Conservation (phyloP, 768 basidiomycete species). For the Gautieria morchelliformis region DNA sequence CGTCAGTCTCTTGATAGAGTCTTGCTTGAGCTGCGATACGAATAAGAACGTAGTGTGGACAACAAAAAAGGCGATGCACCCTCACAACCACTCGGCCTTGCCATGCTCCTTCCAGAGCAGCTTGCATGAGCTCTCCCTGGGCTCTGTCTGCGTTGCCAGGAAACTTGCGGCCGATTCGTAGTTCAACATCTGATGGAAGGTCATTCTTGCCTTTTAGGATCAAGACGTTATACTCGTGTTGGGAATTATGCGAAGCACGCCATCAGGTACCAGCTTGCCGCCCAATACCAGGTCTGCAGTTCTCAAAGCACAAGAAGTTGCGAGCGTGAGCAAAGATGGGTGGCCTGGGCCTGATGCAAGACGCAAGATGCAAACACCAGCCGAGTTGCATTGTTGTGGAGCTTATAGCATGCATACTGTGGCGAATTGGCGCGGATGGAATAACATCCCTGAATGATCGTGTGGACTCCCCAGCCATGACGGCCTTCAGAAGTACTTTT, state of each 20-base stretch:
- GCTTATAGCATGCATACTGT: slow-evolving; percentile 21
- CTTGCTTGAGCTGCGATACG: slow-evolving; percentile 78
- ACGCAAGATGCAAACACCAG: slow-evolving; percentile 69
- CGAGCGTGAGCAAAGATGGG: slow-evolving; percentile 82
- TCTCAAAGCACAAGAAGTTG: slow-evolving; percentile 68
- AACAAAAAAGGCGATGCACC: slow-evolving; percentile 33
- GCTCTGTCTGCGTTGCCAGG: slow-evolving; percentile 96
- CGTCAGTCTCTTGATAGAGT: no score
- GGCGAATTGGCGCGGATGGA: slow-evolving; percentile 16
- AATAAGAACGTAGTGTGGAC: background rate
- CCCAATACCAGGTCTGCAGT: slow-evolving; percentile 84
- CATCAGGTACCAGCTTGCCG: slow-evolving; percentile 91
- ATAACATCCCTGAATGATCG: slow-evolving; percentile 13
- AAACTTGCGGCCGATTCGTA: slow-evolving; percentile 92
- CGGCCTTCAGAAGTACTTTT: background rate
- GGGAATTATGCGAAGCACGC: slow-evolving; percentile 81
- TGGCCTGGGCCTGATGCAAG: slow-evolving; percentile 95
- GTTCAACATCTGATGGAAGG: slow-evolving; percentile 33
- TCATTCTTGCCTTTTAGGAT: background rate
- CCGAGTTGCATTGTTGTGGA: slow-evolving; percentile 17
- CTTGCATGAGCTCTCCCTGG: slow-evolving; percentile 90
- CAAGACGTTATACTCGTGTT: slow-evolving; percentile 15
- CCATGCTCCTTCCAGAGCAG: slow-evolving; percentile 73
- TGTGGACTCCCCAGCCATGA: background rate
- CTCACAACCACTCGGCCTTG: slow-evolving; percentile 81